A percentile compares a stretch with the other conserved stretches of the same genome.
These are phyloP conservation scores for Linderniella brevidens DNA, from an alignment of 257 asterid species.

Conservation along the genomic window DNA sequence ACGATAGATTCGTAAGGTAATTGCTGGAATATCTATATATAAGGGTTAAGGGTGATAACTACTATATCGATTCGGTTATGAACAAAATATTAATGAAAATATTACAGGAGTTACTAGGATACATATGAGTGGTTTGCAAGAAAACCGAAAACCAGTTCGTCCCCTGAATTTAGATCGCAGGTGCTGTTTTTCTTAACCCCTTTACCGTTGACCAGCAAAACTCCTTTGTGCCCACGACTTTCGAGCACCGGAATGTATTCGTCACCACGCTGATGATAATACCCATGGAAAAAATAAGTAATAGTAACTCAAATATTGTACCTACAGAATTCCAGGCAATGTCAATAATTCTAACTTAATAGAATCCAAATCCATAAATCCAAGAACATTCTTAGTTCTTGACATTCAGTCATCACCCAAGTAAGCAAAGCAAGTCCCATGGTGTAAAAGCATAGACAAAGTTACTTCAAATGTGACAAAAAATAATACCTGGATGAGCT, in stretches of 20 bases:
- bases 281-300: constrained; percentile 8
- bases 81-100: constrained; percentile 6
- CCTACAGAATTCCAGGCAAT: no score
- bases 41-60: not conserved
- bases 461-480: no score
- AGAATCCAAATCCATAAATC: no score
- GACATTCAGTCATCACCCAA: no score
- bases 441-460: no score
- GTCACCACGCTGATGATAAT: constrained; percentile 44
- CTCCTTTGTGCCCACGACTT: constrained; percentile 62
- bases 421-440: no score
- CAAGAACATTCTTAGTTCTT: no score
- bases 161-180: constrained; percentile 67
- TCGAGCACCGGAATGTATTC: constrained; percentile 64
- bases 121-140: constrained; percentile 69
- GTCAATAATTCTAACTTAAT: no score
- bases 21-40: constrained; percentile 57
- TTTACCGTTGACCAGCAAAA: constrained; percentile 71
- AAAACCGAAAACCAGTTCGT: constrained; percentile 64
- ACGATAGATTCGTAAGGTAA: constrained; percentile 36
- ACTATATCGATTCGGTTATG: not conserved
- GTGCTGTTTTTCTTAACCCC: constrained; percentile 36
- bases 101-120: constrained; percentile 25
- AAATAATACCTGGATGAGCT: constrained; percentile 39
- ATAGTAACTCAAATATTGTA: not conserved